These are phyloP conservation scores for Calamus simplicifolius DNA, from an alignment of 176 grass and related monocot species.

Conservation along the genomic window DNA sequence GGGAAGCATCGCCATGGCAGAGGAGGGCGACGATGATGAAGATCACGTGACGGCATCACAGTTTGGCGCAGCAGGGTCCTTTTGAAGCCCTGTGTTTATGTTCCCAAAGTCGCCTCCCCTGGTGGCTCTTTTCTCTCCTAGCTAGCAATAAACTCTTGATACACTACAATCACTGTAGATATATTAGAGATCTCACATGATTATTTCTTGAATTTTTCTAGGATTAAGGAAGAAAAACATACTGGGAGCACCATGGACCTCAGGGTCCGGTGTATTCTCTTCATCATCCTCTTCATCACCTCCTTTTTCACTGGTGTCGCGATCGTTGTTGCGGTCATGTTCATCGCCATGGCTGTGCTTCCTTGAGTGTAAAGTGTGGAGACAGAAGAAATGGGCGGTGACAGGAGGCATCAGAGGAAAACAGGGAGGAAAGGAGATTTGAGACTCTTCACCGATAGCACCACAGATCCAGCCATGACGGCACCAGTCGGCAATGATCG, in stretches of 20 bases:
- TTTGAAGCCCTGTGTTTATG: slow-evolving; percentile 15
- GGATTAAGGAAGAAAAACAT: not conserved
- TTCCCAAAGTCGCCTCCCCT: slow-evolving; percentile 22
- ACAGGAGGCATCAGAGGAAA: too few species aligned
- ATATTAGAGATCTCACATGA: not conserved
- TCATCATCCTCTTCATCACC: slow-evolving; percentile 45
- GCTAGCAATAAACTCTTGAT: slow-evolving; percentile 7
- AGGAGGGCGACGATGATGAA: too few species aligned
- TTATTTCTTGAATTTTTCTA: not conserved
- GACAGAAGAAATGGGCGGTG: too few species aligned
- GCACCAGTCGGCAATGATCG: too few species aligned
- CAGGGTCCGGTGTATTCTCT: slow-evolving; percentile 22
- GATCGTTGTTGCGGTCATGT: too few species aligned
- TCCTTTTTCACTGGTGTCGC: too few species aligned
- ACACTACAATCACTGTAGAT: slow-evolving; percentile 16
- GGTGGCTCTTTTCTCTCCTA: too few species aligned
- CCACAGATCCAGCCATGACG: too few species aligned
- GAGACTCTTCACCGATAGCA: too few species aligned
- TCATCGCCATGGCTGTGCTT: slow-evolving; percentile 10
- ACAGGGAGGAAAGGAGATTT: too few species aligned
- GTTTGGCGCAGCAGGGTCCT: slow-evolving; percentile 52
- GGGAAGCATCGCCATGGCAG: too few species aligned
- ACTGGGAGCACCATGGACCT: slow-evolving; percentile 45
- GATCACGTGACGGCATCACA: too few species aligned
- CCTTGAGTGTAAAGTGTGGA: slow-evolving; percentile 34